Evolutionary conservation across 108 stramenopile species (phyloP), one percentile per base, ranked within the genome.

Genomic region (Licmophora abbreviata): DNA sequence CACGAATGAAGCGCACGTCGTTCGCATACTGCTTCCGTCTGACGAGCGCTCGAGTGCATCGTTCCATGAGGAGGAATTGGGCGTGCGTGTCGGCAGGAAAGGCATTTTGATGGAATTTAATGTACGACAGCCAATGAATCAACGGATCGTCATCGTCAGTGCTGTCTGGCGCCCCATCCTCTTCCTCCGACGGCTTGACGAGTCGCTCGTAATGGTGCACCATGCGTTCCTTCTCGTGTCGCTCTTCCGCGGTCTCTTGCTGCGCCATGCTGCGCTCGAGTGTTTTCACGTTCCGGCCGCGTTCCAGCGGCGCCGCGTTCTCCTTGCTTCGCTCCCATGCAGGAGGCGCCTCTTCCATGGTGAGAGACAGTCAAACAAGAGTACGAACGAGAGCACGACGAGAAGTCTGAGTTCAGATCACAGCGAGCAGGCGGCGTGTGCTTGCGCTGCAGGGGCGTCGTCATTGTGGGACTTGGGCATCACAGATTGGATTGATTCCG

Each of bases 241-340:
- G 62, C 18, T 73, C 63, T 50, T 54, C 61, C 56, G 65, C 58
- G 31, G 44, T 49, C 30, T 44, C 58, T 34, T 50, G 64, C 21
- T 44, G 17, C 18, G 34, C 22, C 1, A 56, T 27, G 12, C 61
- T 54, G 37, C 64, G 59, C 5, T 72, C 69, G n/a, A 82, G 55
- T 2, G 47, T 22, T 20, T 54, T 55, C 36, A 79, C 65, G 48
- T 81, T 79, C 0, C 88, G 76, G 17, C 88, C 88, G 25, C 74
- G 64, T 65, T 74, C 77, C 20, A 90, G 52, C 25, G 88, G 88
- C 35, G 88, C 88, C 33, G 88, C 71, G 56, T 90, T 90, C 56
- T 90, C 88, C 50, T 90, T 90, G 57, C 54, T 51, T 27, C 50
- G 47, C 69, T 90, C 88, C 88, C 88, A 90, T 23, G 68, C 53